These are phyloP conservation scores for Stygiomarasmius scandens DNA, from an alignment of 1,284 basidiomycete genomes.

Conservation along the genomic window DNA sequence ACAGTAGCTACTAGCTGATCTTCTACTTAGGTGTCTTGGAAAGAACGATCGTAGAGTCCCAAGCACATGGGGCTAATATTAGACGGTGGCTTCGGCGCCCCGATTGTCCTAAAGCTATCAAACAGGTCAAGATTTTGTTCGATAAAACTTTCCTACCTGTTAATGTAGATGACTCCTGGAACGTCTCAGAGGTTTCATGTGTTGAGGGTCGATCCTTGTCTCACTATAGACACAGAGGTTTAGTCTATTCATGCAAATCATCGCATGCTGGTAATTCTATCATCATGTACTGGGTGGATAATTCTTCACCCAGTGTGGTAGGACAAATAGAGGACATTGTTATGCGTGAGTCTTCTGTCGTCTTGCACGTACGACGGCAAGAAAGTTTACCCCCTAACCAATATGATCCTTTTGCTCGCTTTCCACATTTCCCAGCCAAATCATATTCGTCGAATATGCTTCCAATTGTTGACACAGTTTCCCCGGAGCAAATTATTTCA, in stretches of 20 bases:
- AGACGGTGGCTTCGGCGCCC: slow-evolving; percentile 7
- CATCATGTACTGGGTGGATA: no score
- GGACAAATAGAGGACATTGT: no score
- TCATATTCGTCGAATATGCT: not conserved
- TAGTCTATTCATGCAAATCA: no score
- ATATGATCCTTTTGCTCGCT: no score
- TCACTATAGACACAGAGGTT: no score
- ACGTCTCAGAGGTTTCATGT: no score
- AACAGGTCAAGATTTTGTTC: not conserved
- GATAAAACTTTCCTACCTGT: not conserved
- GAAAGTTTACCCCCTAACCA: no score
- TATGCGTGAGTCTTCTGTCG: no score
- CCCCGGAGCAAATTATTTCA: not conserved
- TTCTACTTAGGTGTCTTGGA: slow-evolving; percentile 3
- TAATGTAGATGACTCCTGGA: not conserved
- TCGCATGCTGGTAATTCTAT: no score
- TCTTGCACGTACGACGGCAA: no score
- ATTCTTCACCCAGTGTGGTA: no score
- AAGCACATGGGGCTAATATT: slow-evolving; percentile 4
- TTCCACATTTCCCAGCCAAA: not conserved
- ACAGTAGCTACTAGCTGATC: not conserved
- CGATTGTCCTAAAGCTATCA: slow-evolving; percentile 5
- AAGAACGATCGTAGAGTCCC: not conserved
- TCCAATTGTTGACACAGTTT: not conserved
- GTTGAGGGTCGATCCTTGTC: no score